Percentiles rank a stretch among this genome's conserved stretches.
phyloP scores from a whole-genome alignment of 1,139 yeast species.

The Fermentozyma sake region DNA sequence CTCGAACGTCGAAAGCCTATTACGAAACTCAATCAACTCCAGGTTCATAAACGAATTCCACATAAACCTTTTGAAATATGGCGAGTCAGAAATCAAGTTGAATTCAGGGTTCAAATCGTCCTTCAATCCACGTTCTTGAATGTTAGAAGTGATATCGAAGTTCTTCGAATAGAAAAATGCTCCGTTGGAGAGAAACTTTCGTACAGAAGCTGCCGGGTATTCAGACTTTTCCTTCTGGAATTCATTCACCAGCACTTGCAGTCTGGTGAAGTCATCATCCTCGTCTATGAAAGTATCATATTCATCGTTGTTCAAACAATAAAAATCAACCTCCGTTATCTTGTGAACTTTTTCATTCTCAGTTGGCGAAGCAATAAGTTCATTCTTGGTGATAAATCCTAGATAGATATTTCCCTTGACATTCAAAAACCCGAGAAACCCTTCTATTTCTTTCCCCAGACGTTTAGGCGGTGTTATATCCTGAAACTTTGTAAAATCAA shows the following conservation, averaged over 20 bases:
- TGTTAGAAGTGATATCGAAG: constrained; percentile 58
- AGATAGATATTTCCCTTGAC: constrained; percentile 52
- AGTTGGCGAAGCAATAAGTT: constrained; percentile 56
- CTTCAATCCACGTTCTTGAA: constrained; percentile 51
- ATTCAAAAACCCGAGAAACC: constrained; percentile 57
- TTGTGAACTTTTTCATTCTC: constrained; percentile 48
- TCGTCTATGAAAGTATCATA: constrained; percentile 39
- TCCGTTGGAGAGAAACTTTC: constrained; percentile 55
- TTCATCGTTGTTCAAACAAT: constrained; percentile 54
- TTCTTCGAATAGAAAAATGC: constrained; percentile 62
- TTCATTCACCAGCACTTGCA: constrained; percentile 8
- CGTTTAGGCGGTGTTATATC: constrained; percentile 35
- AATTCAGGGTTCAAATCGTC: constrained; percentile 23
- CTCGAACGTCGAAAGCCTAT: constrained; percentile 48
- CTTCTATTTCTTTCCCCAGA: constrained; percentile 36
- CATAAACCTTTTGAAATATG: constrained; percentile 52
- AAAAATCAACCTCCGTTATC: constrained; percentile 57
- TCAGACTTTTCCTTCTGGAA: constrained; percentile 35
- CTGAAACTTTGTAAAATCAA: constrained; percentile 35
- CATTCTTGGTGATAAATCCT: constrained; percentile 55
- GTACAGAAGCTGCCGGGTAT: constrained; percentile 57
- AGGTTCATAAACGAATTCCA: constrained; percentile 63
- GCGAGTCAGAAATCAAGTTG: constrained; percentile 35
- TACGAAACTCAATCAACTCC: constrained; percentile 58
- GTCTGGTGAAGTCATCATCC: constrained; percentile 11